A percentile compares a stretch with the other conserved stretches of the same genome.
Evolutionary conservation across 1,284 basidiomycete genomes (phyloP).

Genomic region (Lentinus polychrous): DNA sequence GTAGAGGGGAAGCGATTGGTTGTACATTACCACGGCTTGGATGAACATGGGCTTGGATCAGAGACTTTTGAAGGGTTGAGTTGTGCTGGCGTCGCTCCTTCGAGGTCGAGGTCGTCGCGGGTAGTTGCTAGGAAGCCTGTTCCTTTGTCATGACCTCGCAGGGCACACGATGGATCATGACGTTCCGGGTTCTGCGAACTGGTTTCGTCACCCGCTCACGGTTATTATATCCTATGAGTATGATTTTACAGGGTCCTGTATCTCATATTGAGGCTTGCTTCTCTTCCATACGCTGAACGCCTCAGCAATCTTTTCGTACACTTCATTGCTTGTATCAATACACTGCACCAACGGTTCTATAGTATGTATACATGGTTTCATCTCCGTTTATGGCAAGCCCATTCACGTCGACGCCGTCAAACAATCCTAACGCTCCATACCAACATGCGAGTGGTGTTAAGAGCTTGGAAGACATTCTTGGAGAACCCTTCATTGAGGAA

Average conservation of each 20-base stretch:
- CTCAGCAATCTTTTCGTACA: background rate
- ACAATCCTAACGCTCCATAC: constrained; percentile 22
- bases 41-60: constrained; percentile 8
- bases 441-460: constrained; percentile 13
- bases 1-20: constrained; percentile 4
- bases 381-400: background rate
- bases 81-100: constrained; percentile 6
- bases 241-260: background rate
- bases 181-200: background rate
- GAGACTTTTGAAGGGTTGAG: constrained; percentile 13
- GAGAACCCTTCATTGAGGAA: constrained; percentile 13
- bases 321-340: background rate
- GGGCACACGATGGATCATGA: too few species aligned
- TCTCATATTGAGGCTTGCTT: background rate
- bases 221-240: background rate
- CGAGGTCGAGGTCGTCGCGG: constrained; percentile 7
- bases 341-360: background rate
- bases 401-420: constrained; percentile 10
- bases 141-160: background rate
- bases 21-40: constrained; percentile 10
- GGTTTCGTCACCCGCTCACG: background rate
- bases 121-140: background rate
- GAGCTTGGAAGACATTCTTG: constrained; percentile 7
- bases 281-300: background rate
- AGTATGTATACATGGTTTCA: background rate